Conservation (phyloP, 2,329 filamentous ascomycete species). For the Colletotrichum abscissum region DNA sequence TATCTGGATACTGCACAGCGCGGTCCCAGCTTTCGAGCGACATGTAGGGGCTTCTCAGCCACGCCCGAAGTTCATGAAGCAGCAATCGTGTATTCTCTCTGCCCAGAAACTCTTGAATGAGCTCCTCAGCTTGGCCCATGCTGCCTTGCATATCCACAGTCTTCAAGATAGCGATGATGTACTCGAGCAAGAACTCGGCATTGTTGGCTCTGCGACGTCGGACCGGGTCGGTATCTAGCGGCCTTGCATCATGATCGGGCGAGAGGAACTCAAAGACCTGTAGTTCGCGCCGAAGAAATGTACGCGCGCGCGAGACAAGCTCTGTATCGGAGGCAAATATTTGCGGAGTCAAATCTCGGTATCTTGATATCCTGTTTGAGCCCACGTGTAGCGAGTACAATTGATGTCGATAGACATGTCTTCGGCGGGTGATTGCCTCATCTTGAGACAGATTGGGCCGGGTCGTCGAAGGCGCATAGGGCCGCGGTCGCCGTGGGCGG, state of each 20-base stretch:
- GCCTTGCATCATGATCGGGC: conserved; percentile 32
- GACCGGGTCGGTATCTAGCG: conserved; percentile 26
- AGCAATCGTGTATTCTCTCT: conserved; percentile 79
- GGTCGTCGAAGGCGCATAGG: conserved; percentile 36
- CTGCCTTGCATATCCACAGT: conserved; percentile 85
- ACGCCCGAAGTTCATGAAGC: conserved; percentile 85
- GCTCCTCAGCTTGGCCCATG: conserved; percentile 80
- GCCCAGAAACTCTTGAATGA: conserved; percentile 83
- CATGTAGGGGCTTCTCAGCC: conserved; percentile 82
- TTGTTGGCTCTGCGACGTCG: conserved; percentile 65
- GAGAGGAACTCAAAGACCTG: conserved; percentile 83
- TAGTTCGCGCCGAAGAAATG: conserved; percentile 86
- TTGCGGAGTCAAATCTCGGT: conserved; percentile 77
- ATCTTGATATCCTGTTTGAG: conserved; percentile 80
- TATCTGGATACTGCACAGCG: conserved; percentile 74
- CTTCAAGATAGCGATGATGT: conserved; percentile 85
- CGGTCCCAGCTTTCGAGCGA: conserved; percentile 83
- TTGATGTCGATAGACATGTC: conserved; percentile 77
- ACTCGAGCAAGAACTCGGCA: conserved; percentile 87
- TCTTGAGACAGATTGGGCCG: conserved; percentile 38
- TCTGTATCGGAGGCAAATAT: conserved; percentile 72
- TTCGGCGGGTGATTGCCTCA: conserved; percentile 66
- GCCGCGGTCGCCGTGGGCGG: conserved; percentile 25
- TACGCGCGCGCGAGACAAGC: conserved; percentile 80
- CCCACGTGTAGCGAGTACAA: conserved; percentile 87